Conservation (phyloP, 257 asterid genomes). For the Nemophila menziesii region DNA sequence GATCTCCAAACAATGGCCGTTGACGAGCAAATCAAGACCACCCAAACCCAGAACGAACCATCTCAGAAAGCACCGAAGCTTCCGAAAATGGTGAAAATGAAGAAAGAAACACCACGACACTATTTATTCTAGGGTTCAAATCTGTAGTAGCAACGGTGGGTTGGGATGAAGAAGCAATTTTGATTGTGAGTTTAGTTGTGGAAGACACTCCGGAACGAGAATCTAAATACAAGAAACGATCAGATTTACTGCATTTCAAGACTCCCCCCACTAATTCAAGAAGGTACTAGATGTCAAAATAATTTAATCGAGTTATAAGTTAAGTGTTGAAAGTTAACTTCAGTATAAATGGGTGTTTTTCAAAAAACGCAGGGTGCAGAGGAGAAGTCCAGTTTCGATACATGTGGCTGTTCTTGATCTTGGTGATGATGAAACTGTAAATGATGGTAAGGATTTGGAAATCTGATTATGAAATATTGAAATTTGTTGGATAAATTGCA, state of each 20-base stretch:
- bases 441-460: slow-evolving; percentile 27
- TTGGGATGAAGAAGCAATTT: slow-evolving; percentile 94
- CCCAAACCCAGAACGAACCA: slow-evolving; percentile 12
- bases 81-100: slow-evolving; percentile 18
- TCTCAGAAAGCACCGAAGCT: slow-evolving; percentile 16
- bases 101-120: slow-evolving; percentile 13
- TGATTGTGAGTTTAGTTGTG: slow-evolving; percentile 58
- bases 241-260: slow-evolving; percentile 27
- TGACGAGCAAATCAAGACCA: slow-evolving; percentile 23
- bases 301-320: background rate
- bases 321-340: no score
- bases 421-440: slow-evolving; percentile 39
- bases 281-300: slow-evolving; percentile 29
- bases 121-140: slow-evolving; percentile 77
- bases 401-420: slow-evolving; percentile 50
- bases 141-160: slow-evolving; percentile 96
- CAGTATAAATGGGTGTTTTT: slow-evolving; percentile 2
- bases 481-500: background rate
- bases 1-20: slow-evolving; percentile 18
- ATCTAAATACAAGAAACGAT: slow-evolving; percentile 43
- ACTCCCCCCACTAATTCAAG: slow-evolving; percentile 77
- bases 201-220: slow-evolving; percentile 88
- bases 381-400: slow-evolving; percentile 34
- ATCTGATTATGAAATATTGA: background rate
- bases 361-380: slow-evolving; percentile 64